Percentiles rank a stretch among this genome's conserved stretches.
Evolutionary conservation across 176 grass and related monocot species (phyloP).

Genomic region (Themeda triandra): DNA sequence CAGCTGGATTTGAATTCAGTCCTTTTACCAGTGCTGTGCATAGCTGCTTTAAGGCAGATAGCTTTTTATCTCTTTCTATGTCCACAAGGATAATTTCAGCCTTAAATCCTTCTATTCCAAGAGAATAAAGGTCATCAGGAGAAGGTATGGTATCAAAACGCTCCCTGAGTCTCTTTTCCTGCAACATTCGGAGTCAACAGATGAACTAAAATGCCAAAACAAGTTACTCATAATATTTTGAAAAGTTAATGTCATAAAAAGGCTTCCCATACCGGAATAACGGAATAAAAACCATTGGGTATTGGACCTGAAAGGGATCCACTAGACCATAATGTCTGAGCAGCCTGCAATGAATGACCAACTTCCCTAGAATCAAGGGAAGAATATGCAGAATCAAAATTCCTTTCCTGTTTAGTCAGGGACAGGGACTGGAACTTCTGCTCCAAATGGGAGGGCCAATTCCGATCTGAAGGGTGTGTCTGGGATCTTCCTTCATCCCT

Average conservation of each 20-base stretch:
- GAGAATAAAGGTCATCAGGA: conserved; percentile 71
- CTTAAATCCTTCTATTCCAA: conserved; percentile 89
- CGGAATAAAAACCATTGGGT: conserved; percentile 93
- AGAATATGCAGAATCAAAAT: conserved; percentile 31
- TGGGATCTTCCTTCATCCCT: conserved; percentile 51
- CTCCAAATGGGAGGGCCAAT: conserved; percentile 48
- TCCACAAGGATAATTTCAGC: conserved; percentile 93
- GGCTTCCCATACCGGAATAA: conserved; percentile 65
- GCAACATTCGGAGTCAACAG: conserved; percentile 33
- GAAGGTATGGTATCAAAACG: conserved; percentile 79
- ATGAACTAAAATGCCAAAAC: conserved; percentile 9
- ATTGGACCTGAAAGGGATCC: conserved; percentile 67
- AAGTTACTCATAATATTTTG: conserved; percentile 15
- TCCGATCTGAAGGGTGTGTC: conserved; percentile 40
- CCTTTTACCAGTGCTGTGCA: conserved; percentile 86
- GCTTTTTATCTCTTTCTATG: conserved; percentile 84
- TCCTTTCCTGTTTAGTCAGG: conserved; percentile 29
- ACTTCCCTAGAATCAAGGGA: conserved; percentile 28
- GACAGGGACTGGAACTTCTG: conserved; percentile 58
- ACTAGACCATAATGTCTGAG: conserved; percentile 84
- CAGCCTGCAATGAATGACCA: conserved; percentile 46
- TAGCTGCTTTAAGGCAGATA: conserved; percentile 85
- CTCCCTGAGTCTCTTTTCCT: conserved; percentile 96
- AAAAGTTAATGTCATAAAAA: conserved; percentile 18
- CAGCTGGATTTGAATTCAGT: conserved; percentile 67